phyloP scores from a whole-genome alignment of 73 alveolate genomes.

The Urostyla sp. region DNA sequence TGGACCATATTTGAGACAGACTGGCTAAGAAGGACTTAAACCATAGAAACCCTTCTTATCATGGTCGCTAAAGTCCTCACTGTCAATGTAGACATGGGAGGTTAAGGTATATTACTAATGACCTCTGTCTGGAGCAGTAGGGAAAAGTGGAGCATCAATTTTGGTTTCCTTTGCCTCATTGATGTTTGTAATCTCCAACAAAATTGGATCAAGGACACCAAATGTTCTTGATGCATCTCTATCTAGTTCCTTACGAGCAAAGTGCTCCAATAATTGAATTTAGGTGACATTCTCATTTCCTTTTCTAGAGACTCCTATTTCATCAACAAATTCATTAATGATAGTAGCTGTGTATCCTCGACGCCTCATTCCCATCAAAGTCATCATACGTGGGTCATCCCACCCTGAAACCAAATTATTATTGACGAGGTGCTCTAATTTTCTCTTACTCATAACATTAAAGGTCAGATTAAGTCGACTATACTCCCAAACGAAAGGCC shows the following conservation, averaged over 20 bases:
- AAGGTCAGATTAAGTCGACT: slow-evolving; percentile 97
- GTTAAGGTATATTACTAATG: slow-evolving; percentile 79
- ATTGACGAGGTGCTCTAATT: slow-evolving; percentile 88
- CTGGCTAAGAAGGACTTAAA: slow-evolving; percentile 92
- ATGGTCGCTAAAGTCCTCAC: slow-evolving; percentile 90
- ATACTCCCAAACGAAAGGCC: slow-evolving; percentile 99
- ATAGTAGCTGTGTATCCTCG: slow-evolving; percentile 98
- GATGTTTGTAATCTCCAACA: slow-evolving; percentile 82
- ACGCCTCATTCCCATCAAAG: slow-evolving; percentile 96
- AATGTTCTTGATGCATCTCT: slow-evolving; percentile 95
- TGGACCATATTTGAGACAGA: slow-evolving; percentile 94
- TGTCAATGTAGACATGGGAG: slow-evolving; percentile 86
- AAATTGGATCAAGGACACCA: slow-evolving; percentile 95
- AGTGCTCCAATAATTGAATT: slow-evolving; percentile 93
- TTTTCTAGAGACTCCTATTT: slow-evolving; percentile 95
- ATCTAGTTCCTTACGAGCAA: slow-evolving; percentile 94
- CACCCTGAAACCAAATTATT: slow-evolving; percentile 92
- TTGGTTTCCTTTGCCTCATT: slow-evolving; percentile 69
- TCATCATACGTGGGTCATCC: slow-evolving; percentile 98
- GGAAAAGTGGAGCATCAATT: slow-evolving; percentile 93
- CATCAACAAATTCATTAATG: slow-evolving; percentile 95
- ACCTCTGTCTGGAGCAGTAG: slow-evolving; percentile 90
- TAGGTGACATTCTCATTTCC: slow-evolving; percentile 95
- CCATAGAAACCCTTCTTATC: slow-evolving; percentile 94
- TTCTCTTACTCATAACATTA: slow-evolving; percentile 94